Evolutionary conservation across 2,329 filamentous ascomycete genomes (phyloP).

Genomic region (Aureobasidium sp.): DNA sequence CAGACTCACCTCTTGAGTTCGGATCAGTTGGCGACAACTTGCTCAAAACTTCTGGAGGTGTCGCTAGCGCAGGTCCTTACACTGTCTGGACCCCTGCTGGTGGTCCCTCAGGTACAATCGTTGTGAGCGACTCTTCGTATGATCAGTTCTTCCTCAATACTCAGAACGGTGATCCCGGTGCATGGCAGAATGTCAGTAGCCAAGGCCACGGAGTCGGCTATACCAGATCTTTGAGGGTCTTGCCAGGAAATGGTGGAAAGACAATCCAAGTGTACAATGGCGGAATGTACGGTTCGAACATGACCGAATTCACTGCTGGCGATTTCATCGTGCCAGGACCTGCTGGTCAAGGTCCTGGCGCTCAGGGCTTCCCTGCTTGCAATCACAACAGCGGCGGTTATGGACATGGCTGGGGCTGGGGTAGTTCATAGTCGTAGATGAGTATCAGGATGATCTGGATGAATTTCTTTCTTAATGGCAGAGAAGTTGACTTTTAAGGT

Average conservation of each 20-base stretch:
- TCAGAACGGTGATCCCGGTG: constrained; percentile 32
- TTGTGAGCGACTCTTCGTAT: constrained; percentile 35
- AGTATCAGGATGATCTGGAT: too few species aligned
- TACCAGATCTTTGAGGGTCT: constrained; percentile 37
- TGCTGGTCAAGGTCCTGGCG: neutral
- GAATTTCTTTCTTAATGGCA: neutral
- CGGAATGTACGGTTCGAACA: constrained; percentile 6
- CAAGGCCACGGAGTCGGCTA: constrained; percentile 34
- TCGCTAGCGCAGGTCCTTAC: constrained; percentile 41
- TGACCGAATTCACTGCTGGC: neutral
- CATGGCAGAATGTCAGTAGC: constrained; percentile 38
- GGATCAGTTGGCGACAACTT: constrained; percentile 30
- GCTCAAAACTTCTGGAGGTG: constrained; percentile 37
- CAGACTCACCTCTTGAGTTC: constrained; percentile 40
- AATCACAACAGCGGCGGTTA: constrained; percentile 4
- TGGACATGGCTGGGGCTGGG: constrained; percentile 7
- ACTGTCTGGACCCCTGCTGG: constrained; percentile 44
- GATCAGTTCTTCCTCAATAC: constrained; percentile 41
- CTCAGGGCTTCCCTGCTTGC: constrained; percentile 5
- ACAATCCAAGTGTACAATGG: neutral
- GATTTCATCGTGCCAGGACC: constrained; percentile 7
- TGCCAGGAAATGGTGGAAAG: constrained; percentile 25
- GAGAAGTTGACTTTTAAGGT: neutral
- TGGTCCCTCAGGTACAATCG: constrained; percentile 41
- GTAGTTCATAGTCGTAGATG: neutral